phyloP scores from a whole-genome alignment of 805 yeast genomes.

The Hagleromyces aurorensis region DNA sequence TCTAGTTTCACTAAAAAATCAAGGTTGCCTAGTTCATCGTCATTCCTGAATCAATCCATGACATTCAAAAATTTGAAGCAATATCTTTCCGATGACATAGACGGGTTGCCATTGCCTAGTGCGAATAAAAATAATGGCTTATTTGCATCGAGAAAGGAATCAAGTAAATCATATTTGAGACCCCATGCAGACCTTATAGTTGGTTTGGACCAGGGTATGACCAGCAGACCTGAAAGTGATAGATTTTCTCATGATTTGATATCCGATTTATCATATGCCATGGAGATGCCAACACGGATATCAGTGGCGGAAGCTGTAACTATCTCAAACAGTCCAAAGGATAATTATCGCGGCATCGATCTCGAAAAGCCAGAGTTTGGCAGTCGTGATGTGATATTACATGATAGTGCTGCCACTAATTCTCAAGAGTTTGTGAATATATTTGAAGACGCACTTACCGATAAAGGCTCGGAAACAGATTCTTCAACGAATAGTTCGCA shows the following conservation, averaged over 20 bases:
- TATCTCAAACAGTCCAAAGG: slow-evolving; percentile 12
- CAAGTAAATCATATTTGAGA: slow-evolving; percentile 11
- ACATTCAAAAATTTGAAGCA: slow-evolving; percentile 25
- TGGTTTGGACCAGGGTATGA: slow-evolving; percentile 3
- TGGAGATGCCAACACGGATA: slow-evolving; percentile 25
- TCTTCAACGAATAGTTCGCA: slow-evolving; percentile 17
- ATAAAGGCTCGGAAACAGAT: slow-evolving; percentile 17
- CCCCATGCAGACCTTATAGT: slow-evolving; percentile 7
- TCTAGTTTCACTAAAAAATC: slow-evolving; percentile 19
- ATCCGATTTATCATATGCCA: slow-evolving; percentile 26
- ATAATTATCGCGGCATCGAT: not conserved
- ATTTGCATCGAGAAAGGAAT: slow-evolving; percentile 11
- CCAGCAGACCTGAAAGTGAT: too few relatives aligned
- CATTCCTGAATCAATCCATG: slow-evolving; percentile 17
- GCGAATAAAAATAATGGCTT: slow-evolving; percentile 4
- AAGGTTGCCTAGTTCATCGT: too few relatives aligned
- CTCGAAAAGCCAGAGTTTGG: slow-evolving; percentile 1
- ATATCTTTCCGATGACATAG: slow-evolving; percentile 12
- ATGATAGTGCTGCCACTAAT: slow-evolving; percentile 4
- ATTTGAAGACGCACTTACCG: slow-evolving; percentile 27
- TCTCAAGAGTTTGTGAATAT: slow-evolving; percentile 17
- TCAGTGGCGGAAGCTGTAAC: slow-evolving; percentile 27
- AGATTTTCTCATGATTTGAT: slow-evolving; percentile 11
- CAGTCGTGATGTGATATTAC: slow-evolving; percentile 1
- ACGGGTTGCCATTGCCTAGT: slow-evolving; percentile 1